Base-by-base conservation (phyloP, 2,329 filamentous ascomycete genomes). In the Botrytis pseudocinerea region DNA sequence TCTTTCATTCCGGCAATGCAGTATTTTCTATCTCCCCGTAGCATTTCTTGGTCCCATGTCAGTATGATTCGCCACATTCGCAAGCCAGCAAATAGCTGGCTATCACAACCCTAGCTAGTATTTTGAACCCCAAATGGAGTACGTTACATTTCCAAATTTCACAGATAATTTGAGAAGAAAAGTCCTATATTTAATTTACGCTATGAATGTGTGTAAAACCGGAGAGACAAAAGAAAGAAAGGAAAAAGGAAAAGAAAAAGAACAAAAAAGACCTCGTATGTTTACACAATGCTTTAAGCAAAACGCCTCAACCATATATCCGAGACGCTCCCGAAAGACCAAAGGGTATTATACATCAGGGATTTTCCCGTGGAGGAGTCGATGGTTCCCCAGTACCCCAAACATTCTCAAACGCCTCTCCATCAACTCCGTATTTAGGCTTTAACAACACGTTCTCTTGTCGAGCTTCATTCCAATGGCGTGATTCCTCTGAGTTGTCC, bases 401-500 rank as follows among this genome's bases (percentile, higher is more conserved):
- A 35, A 82, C 80, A 73, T 82, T 82, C 71, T 82, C 81, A 69
- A 81, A 80, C 20, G 74, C 79, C 72, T 80, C 80, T 25, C 78
- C 80, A 59, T 79, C 79, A 54, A 73, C 38, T 32, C 80, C 80
- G 71, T 82, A 82, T 61, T 81, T 82, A 14, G 80, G 80, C 44
- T 79, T 80, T 14, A 80, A 69, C n/a, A 78, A 32, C 12, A 78
- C 70, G 9, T 74, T 74, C 22, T 75, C 69, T 69, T 78, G 74
- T 42, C 70, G 70, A n/a, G 73, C 73, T 71, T 80, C 72, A 76
- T 84, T 81, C 85, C 85, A 87, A 40, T 82, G 80, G 62, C 76
- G 76, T 20, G 83, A 83, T 74, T 85, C 84, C 72, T 84, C 83
- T 5, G 82, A 82, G 38, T 83, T 80, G 51, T 81, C 79, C 14